phyloP scores from a whole-genome alignment of 2,329 filamentous ascomycete genomes.

The Cordyceps cicadae region DNA sequence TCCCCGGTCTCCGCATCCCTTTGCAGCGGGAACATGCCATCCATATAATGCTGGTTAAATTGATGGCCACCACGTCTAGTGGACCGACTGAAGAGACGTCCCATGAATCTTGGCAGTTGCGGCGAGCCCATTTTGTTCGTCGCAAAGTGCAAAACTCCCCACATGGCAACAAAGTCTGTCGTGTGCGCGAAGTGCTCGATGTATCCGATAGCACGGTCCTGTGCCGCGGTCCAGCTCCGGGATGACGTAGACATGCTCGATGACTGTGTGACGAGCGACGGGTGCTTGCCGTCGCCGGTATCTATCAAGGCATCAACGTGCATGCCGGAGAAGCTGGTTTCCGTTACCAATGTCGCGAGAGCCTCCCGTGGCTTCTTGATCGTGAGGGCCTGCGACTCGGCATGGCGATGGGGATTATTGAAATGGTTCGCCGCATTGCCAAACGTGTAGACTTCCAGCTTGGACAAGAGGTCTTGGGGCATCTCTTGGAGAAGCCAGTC shows the following conservation, averaged over 20 bases:
- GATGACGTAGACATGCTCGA: slow-evolving; percentile 26
- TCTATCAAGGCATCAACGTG: slow-evolving; percentile 17
- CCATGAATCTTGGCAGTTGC: slow-evolving; percentile 52
- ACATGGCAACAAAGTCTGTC: slow-evolving; percentile 64
- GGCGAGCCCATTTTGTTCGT: slow-evolving; percentile 32
- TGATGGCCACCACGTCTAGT: slow-evolving; percentile 47
- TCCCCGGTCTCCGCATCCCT: slow-evolving; percentile 32
- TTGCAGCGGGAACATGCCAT: slow-evolving; percentile 51
- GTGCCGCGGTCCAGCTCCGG: slow-evolving; percentile 28
- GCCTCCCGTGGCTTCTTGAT: slow-evolving; percentile 27
- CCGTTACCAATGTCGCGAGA: slow-evolving; percentile 26
- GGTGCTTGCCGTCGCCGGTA: slow-evolving; percentile 13
- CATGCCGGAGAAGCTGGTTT: slow-evolving; percentile 25
- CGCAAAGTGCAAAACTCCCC: slow-evolving; percentile 64
- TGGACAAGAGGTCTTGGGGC: slow-evolving; percentile 53
- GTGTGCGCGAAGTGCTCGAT: slow-evolving; percentile 76
- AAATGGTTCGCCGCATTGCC: slow-evolving; percentile 74
- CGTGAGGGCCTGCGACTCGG: slow-evolving; percentile 33
- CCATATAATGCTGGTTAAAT: slow-evolving; percentile 53
- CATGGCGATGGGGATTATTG: slow-evolving; percentile 60
- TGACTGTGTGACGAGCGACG: slow-evolving; percentile 17
- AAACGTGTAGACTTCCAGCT: slow-evolving; percentile 72
- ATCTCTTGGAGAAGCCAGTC: slow-evolving; percentile 72
- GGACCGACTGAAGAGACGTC: slow-evolving; percentile 50
- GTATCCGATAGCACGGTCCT: slow-evolving; percentile 51